Evolutionary conservation across 768 basidiomycete genomes (phyloP), one percentile per base, ranked within the genome.

Genomic region (Clitopilus hobsonii): DNA sequence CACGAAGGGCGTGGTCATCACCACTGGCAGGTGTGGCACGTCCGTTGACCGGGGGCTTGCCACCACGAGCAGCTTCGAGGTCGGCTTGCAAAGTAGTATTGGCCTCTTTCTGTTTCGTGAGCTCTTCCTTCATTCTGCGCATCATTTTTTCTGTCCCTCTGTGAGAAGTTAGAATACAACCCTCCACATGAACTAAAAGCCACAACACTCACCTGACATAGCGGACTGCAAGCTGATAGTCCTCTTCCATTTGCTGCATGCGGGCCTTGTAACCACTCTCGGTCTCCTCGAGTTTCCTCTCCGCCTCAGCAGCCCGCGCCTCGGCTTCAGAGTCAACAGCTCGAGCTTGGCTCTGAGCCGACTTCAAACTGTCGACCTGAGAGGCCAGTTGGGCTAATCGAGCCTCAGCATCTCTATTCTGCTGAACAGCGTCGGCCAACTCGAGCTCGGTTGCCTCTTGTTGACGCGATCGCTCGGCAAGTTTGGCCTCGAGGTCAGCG

Each of bases 101-200:
- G 45, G 85, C 70, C 48, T 77, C 78, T 74, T 97, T 98, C 71
- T 96, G 91, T 73, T 90, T 95, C 60, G 82, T 89, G 55, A 98
- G 74, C 65, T 98, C 97, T 54, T 95, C 96, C 70, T 94, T 91
- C 88, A 98, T 92, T 61, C 89, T 85, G 61, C 94, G 85, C 78
- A 98, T 89, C 85, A 98, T 94, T 74, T 95, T 97, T 71, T 98
- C 97, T 1, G 95, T 98, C 45, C 93, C 93, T 80, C 91, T 94
- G 65, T 22, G 56, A 11, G 10, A 4, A 2, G 28, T 60, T 25
- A 24, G 56, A 54, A 29, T 29, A n/a, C n/a, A n/a, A n/a, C n/a
- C n/a, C n/a, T n/a, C n/a, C n/a, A n/a, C n/a, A n/a, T n/a, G n/a
- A n/a, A n/a, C n/a, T 32, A 32, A 16, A 49, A 51, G 54, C 54